Evolutionary conservation across 148 eudicot genomes (phyloP), one percentile per base, ranked within the genome.

Genomic region (Amaranthus palmeri): DNA sequence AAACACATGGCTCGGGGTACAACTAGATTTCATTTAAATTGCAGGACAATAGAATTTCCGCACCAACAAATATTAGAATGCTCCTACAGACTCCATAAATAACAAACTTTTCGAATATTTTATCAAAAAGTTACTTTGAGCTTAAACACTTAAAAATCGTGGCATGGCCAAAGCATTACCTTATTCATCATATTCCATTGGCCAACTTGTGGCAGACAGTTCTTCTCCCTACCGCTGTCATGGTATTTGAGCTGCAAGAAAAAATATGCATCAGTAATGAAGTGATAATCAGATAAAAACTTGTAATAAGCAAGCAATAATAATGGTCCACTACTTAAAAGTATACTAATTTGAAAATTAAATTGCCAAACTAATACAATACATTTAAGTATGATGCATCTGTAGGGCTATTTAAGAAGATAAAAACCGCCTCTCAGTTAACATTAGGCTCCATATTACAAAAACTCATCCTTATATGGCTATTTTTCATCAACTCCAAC

Each of bases 171-270:
- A 61, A 61, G 4, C 17, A 49, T 54, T 85, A 90, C 96, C 88
- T 91, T 91, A 54, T 91, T 91, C 88, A 88, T 84, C 92, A 91
- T 92, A 36, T 92, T 92, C 95, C 97, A 89, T 69, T 87, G 90
- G 55, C 97, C 97, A 71, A 92, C 95, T 82, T 87, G 92, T 0
- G 97, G 97, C 3, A 83, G 81, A 65, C 86, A 86, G 76, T 86
- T 89, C 77, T 81, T 87, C 78, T 89, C 95, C 70, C 88, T 84
- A 50, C 97, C 97, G 43, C 90, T 79, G 36, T 89, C 93, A 75
- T 89, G 92, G 71, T 89, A 92, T 71, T 91, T 89, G 54, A 92
- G 90, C 93, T 86, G 82, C 64, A 80, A 15, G 57, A 54, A 54
- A 41, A 73, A n/a, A 45, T 7, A 15, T 15, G 42, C n/a, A 64